Conservation (phyloP, 2,329 filamentous ascomycete genomes). For the Aureobasidium sp. region DNA sequence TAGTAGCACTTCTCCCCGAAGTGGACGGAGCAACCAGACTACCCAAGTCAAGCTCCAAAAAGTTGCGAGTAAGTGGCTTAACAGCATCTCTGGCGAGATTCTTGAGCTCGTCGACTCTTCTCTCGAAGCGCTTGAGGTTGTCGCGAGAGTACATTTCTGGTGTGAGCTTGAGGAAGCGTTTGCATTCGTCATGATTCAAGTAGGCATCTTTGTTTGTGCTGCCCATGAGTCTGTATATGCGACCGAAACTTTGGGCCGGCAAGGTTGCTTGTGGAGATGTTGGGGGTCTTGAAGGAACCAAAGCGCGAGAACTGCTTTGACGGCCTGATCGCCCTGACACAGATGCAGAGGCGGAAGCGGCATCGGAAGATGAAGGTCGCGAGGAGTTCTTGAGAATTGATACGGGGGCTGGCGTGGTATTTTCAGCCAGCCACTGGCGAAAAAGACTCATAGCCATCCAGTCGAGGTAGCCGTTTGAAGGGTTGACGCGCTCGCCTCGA, state of each 20-base stretch:
- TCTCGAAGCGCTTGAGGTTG: conserved; percentile 78
- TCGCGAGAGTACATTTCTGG: conserved; percentile 80
- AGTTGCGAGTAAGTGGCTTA: conserved; percentile 77
- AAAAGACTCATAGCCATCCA: conserved; percentile 86
- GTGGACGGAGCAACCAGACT: background rate
- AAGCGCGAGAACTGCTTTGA: conserved; percentile 19
- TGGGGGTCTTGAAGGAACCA: background rate
- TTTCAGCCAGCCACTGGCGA: conserved; percentile 87
- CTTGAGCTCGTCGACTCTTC: conserved; percentile 83
- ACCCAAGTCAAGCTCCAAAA: conserved; percentile 67
- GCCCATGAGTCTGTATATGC: conserved; percentile 72
- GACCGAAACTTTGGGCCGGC: conserved; percentile 55
- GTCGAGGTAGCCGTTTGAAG: conserved; percentile 73
- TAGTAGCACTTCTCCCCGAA: background rate
- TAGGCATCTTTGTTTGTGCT: conserved; percentile 55
- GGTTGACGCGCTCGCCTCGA: conserved; percentile 74
- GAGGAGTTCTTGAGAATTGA: conserved; percentile 37
- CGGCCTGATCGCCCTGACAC: background rate
- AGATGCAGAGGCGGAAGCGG: background rate
- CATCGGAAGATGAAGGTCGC: conserved; percentile 11
- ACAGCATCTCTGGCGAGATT: conserved; percentile 74
- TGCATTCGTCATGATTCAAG: conserved; percentile 78
- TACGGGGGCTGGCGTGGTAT: conserved; percentile 65
- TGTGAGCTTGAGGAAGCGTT: conserved; percentile 77
- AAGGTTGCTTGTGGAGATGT: conserved; percentile 29